Conservation (phyloP, 23 red algal species). For the Chondrus crispus region DNA sequence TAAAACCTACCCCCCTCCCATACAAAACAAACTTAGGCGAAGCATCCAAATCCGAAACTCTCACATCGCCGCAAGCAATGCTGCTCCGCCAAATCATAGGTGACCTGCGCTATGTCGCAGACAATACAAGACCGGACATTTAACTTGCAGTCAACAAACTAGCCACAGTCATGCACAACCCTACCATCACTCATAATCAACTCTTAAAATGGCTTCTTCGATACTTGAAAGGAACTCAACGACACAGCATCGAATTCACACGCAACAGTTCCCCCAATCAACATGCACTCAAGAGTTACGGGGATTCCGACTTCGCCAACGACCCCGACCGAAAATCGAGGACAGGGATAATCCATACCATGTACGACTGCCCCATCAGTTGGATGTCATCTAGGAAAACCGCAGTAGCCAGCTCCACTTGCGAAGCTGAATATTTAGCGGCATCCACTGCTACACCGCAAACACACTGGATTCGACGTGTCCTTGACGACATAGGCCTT, state of each 20-base stretch:
- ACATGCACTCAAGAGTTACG: background rate
- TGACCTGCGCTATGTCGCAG: background rate
- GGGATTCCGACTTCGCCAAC: slow-evolving; percentile 21
- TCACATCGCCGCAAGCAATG: background rate
- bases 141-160: background rate
- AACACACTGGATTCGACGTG: background rate
- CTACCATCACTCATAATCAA: background rate
- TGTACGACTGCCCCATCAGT: background rate
- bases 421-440: background rate
- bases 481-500: background rate
- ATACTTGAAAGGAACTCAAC: background rate
- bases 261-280: background rate
- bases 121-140: background rate
- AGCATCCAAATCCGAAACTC: background rate
- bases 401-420: background rate
- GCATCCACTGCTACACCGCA: background rate
- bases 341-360: background rate
- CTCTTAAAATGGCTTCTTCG: background rate
- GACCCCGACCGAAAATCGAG: background rate
- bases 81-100: background rate
- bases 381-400: background rate
- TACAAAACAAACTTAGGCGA: background rate
- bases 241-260: background rate
- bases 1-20: background rate
- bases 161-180: background rate